These are phyloP conservation scores for Scytalidium lignicola DNA, from an alignment of 2,329 filamentous ascomycete genomes.

Conservation along the genomic window DNA sequence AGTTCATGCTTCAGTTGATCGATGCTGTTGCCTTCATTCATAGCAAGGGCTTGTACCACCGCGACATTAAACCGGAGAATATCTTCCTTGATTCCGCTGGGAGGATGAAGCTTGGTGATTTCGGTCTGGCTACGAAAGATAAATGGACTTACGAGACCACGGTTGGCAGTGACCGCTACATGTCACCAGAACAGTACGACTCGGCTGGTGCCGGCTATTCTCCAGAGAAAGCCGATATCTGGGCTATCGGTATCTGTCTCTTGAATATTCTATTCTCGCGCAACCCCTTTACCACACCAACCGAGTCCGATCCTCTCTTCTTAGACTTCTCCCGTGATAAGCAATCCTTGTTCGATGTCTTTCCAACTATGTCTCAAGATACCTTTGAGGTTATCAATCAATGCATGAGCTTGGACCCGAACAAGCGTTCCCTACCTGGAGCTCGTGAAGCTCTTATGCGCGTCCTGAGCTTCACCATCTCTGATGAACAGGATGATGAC, in stretches of 20 bases:
- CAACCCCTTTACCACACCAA: constrained; percentile 91
- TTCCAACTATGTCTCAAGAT: constrained; percentile 97
- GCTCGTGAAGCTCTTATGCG: constrained; percentile 74
- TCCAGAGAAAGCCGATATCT: constrained; percentile 88
- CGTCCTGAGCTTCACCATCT: constrained; percentile 85
- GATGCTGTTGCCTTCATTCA: constrained; percentile 89
- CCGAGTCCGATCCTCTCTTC: constrained; percentile 86
- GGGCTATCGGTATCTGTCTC: constrained; percentile 94
- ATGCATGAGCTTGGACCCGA: constrained; percentile 86
- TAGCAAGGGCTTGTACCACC: constrained; percentile 84
- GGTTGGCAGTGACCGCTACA: constrained; percentile 96
- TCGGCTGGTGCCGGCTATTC: constrained; percentile 83
- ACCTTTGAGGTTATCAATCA: constrained; percentile 90
- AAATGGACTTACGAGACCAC: constrained; percentile 88
- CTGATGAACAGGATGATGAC: constrained; percentile 86
- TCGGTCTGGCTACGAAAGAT: constrained; percentile 86
- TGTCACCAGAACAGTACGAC: constrained; percentile 98
- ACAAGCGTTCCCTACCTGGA: constrained; percentile 75
- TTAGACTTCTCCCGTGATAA: constrained; percentile 89
- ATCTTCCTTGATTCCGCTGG: constrained; percentile 88
- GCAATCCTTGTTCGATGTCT: constrained; percentile 95
- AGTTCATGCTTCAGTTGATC: constrained; percentile 94
- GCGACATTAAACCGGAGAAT: constrained; percentile 99
- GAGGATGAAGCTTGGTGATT: constrained; percentile 93
- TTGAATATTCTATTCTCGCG: constrained; percentile 95